Evolutionary conservation across 352 stramenopile genomes (phyloP).

Genomic region (Globisporangium emineosum): DNA sequence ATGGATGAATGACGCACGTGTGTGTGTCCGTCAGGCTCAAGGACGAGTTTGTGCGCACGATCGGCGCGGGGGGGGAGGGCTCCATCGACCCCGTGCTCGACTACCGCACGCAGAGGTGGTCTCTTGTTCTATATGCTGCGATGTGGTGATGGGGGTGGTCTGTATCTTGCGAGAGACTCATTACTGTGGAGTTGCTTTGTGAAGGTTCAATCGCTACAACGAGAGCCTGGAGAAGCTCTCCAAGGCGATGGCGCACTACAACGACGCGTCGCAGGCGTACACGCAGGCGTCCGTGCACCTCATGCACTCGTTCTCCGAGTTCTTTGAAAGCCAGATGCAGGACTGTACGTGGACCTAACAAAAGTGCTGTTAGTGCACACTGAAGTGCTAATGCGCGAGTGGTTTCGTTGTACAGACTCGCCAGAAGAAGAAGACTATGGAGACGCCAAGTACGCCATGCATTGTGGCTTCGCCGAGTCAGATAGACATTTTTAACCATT

Average conservation of each 20-base stretch:
- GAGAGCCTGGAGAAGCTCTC: conserved; percentile 54
- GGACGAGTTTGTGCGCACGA: conserved; percentile 64
- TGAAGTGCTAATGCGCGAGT: neutral
- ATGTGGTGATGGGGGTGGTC: neutral
- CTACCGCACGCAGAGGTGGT: conserved; percentile 56
- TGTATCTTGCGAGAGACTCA: neutral
- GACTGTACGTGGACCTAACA: conserved; percentile 22
- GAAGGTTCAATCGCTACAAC: conserved; percentile 59
- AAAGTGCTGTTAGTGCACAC: too few species aligned
- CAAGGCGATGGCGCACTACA: conserved; percentile 47
- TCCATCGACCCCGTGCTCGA: conserved; percentile 66
- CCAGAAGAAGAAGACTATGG: conserved; percentile 23
- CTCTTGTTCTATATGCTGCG: neutral
- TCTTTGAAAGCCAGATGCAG: conserved; percentile 57
- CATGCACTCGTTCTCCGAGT: conserved; percentile 58
- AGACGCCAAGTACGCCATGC: conserved; percentile 20
- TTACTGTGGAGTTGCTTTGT: neutral
- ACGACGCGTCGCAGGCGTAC: conserved; percentile 37
- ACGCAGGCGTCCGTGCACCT: conserved; percentile 38
- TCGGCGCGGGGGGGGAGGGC: conserved; percentile 43
- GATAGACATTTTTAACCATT: neutral
- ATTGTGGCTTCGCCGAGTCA: neutral
- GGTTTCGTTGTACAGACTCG: conserved; percentile 12
- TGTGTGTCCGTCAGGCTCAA: conserved; percentile 40
- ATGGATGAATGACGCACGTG: neutral